phyloP scores from a whole-genome alignment of 345 rosid species.

The Brassica nigra region DNA sequence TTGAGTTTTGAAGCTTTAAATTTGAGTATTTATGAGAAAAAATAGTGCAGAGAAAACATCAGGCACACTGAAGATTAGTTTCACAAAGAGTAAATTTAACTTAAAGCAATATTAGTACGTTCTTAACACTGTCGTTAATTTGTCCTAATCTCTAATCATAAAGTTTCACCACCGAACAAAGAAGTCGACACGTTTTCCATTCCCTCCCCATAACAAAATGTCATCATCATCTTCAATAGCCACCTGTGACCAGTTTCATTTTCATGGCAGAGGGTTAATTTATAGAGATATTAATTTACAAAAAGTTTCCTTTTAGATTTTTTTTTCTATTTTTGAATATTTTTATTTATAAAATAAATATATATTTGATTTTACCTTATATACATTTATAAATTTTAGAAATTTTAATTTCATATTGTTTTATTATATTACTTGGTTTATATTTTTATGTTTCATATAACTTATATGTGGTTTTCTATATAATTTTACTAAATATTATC shows the following conservation, averaged over 20 bases:
- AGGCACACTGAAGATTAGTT: neutral
- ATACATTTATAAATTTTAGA: too few species aligned
- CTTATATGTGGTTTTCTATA: too few species aligned
- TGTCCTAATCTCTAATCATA: neutral
- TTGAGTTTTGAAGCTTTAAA: neutral
- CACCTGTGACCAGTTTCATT: conserved; percentile 1
- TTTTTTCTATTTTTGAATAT: too few species aligned
- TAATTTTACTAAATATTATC: too few species aligned
- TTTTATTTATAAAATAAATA: too few species aligned
- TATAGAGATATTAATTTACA: too few species aligned
- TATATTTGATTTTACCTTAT: too few species aligned
- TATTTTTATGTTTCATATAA: too few species aligned
- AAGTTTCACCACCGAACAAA: conserved; percentile 17
- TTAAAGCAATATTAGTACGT: neutral
- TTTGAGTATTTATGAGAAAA: neutral
- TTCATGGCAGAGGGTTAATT: conserved; percentile 8
- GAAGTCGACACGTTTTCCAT: conserved; percentile 31
- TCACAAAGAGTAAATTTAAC: neutral
- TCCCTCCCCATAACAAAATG: neutral
- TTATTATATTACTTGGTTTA: too few species aligned
- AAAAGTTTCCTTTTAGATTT: too few species aligned
- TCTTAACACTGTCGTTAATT: neutral
- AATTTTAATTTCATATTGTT: too few species aligned
- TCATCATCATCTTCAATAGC: conserved; percentile 9
- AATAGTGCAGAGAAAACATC: neutral